Evolutionary conservation across 148 eudicot genomes (phyloP).

Genomic region (Arctostaphylos glauca): DNA sequence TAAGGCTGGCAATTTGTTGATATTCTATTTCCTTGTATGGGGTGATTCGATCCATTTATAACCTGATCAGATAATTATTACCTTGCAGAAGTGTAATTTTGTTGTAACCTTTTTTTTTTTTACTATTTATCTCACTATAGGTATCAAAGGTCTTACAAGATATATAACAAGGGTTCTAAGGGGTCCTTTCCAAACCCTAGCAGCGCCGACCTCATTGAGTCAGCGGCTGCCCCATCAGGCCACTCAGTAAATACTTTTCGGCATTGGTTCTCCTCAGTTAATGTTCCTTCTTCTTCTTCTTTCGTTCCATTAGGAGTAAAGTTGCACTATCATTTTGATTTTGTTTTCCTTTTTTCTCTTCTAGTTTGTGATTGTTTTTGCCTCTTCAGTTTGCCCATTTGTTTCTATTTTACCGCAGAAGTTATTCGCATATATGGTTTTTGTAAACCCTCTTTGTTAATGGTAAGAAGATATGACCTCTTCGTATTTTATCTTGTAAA

Average conservation of each 20-base stretch:
- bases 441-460: background rate
- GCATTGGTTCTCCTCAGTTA: background rate
- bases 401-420: slow-evolving; percentile 14
- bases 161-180: background rate
- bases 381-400: background rate
- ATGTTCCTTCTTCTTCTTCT: background rate
- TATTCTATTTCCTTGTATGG: background rate
- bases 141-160: slow-evolving; percentile 9
- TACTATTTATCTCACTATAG: background rate
- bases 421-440: slow-evolving; percentile 6
- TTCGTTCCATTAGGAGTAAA: slow-evolving; percentile 2
- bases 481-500: background rate
- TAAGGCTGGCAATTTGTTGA: background rate
- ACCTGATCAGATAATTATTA: slow-evolving; percentile 4
- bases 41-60: slow-evolving; percentile 15
- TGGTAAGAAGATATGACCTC: slow-evolving; percentile 17
- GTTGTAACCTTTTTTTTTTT: background rate
- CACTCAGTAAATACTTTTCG: slow-evolving; percentile 1
- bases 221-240: background rate
- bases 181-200: slow-evolving; percentile 16
- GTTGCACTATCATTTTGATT: slow-evolving; percentile 5
- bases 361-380: background rate
- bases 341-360: background rate
- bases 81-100: slow-evolving; percentile 4
- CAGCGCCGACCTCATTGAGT: slow-evolving; percentile 9